phyloP scores from a whole-genome alignment of 75 land plant genomes.

The Picea glauca region DNA sequence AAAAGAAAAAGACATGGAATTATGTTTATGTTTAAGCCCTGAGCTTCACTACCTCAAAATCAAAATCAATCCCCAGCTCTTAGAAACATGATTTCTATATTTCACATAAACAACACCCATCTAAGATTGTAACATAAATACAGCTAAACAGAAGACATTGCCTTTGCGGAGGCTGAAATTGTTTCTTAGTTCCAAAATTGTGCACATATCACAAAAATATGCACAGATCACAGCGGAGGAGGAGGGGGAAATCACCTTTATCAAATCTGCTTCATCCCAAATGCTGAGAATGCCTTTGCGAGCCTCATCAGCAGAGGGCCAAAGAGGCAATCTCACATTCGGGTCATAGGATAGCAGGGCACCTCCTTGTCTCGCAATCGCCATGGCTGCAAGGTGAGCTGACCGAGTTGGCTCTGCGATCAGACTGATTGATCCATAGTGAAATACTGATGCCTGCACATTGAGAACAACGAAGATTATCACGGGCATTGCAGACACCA shows the following conservation, averaged over 20 bases:
- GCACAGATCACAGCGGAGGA: background rate
- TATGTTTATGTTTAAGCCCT: no score
- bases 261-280: conserved; percentile 71
- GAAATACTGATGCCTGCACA: conserved; percentile 54
- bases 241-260: conserved; percentile 43
- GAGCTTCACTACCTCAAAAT: background rate
- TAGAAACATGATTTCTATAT: background rate
- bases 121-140: background rate
- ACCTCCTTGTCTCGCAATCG: conserved; percentile 53
- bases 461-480: background rate
- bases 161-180: background rate
- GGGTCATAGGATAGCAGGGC: conserved; percentile 78
- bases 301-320: conserved; percentile 81
- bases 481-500: background rate
- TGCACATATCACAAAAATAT: background rate
- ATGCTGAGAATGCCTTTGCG: conserved; percentile 70
- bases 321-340: conserved; percentile 69
- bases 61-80: no score
- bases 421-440: conserved; percentile 82
- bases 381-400: conserved; percentile 69
- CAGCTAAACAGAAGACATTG: background rate
- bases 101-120: background rate
- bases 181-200: background rate
- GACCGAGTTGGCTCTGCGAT: conserved; percentile 76
- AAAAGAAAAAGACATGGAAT: no score